Evolutionary conservation across 805 yeast genomes (phyloP), one percentile per base, ranked within the genome.

Genomic region (Candida xyloterini): DNA sequence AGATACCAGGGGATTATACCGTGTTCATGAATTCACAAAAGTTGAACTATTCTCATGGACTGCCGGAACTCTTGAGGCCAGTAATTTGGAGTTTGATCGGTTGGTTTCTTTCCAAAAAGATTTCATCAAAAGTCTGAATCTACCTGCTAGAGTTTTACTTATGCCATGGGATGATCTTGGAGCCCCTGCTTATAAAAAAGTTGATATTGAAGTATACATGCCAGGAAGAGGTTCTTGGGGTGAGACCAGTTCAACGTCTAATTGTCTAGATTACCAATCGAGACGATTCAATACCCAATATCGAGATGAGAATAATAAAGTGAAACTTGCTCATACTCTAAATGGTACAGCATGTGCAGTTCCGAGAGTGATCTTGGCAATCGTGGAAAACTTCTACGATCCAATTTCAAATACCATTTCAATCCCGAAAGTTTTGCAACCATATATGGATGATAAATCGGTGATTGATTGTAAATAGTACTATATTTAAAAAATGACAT

Each of bases 141-240:
- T 93, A 3, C 71, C 78, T 15, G 95, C 96, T 2, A 78, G 88
- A 47, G 84, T 91, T 16, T 66, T 93, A 20, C 78, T 84, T 46
- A 88, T 93, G 89, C 97, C 97, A 0, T 79, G 82, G 18, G 78
- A 84, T 47, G 99, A 93, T 58, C 66, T 93, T 37, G 99, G 99
- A 0, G 82, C 95, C 0, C 96, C 99, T 1, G 98, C 98, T 0
- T 78, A 73, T 62, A 81, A 84, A 55, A 93, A 93, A 59, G 87
- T 80, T 57, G 99, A 93, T 53, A 86, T 90, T 42, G 99, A 93
- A 63, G 96, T 90, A 0, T 87, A 95, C 89, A 91, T 93, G 98
- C 98, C 98, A 0, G 97, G 98, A 2, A 76, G 96, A 52, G 90
- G 87, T 1, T 37, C 56, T 13, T 91, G 95, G 87, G 99, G 99